A percentile compares a stretch with the other conserved stretches of the same genome.
These are phyloP conservation scores for Lactifluus pinguis DNA, from an alignment of 768 basidiomycete genomes.

Conservation along the genomic window DNA sequence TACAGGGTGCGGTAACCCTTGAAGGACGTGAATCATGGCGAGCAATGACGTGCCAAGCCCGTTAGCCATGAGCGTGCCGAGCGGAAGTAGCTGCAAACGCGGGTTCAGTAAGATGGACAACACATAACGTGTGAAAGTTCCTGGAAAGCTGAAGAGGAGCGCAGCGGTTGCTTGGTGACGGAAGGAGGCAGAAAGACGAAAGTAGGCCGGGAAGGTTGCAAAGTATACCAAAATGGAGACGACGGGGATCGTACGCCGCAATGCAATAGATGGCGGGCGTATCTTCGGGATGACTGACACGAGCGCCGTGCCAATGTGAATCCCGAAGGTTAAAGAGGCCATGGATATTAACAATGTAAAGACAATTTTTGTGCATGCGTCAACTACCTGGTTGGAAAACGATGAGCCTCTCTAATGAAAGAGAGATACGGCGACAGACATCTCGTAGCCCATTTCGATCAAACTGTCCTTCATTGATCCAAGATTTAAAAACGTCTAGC, in stretches of 20 bases:
- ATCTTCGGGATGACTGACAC: constrained; percentile 35
- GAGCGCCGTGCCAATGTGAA: constrained; percentile 43
- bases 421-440: constrained; percentile 37
- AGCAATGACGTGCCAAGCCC: constrained; percentile 75
- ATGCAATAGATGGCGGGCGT: constrained; percentile 32
- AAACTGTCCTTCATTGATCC: constrained; percentile 56
- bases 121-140: constrained; percentile 74
- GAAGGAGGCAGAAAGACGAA: constrained; percentile 54
- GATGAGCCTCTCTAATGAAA: constrained; percentile 2
- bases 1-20: constrained; percentile 38
- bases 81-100: constrained; percentile 49
- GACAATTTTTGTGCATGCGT: constrained; percentile 72
- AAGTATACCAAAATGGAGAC: constrained; percentile 61
- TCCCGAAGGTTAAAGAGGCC: constrained; percentile 70
- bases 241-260: constrained; percentile 44
- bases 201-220: constrained; percentile 71
- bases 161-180: constrained; percentile 81
- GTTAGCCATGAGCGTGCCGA: constrained; percentile 77
- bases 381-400: constrained; percentile 53
- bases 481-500: constrained; percentile 75
- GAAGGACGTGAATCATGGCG: constrained; percentile 61
- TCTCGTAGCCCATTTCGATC: constrained; percentile 58
- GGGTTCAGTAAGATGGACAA: constrained; percentile 68
- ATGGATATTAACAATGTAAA: constrained; percentile 72
- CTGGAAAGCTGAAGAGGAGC: constrained; percentile 83